These are phyloP conservation scores for Aspergillus avenaceus DNA, from an alignment of 495 filamentous ascomycete genomes.

Conservation along the genomic window DNA sequence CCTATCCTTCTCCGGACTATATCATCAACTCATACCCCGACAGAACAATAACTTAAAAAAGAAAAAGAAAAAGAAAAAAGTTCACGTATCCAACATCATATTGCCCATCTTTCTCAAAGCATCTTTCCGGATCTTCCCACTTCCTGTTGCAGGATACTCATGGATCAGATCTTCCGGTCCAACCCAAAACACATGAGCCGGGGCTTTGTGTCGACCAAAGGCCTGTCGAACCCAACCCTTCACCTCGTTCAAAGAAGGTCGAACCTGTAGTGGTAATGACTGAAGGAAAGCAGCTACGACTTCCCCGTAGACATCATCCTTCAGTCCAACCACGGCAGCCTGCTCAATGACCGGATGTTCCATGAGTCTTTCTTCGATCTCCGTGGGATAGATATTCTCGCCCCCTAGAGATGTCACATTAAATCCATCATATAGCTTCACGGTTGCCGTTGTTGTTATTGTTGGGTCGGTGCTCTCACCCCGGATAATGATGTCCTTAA, in stretches of 20 bases:
- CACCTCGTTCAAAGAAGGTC: conserved; percentile 8
- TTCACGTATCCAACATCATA: neutral
- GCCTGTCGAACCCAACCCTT: conserved; percentile 40
- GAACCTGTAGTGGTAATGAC: neutral
- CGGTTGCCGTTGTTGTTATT: too few species aligned
- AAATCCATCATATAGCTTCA: too few species aligned
- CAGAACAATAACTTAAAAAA: too few species aligned
- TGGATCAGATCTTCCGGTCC: conserved; percentile 43
- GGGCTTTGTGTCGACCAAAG: conserved; percentile 55
- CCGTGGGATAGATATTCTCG: conserved; percentile 73
- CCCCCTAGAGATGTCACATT: too few species aligned
- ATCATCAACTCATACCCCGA: too few species aligned
- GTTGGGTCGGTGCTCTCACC: conserved; percentile 25
- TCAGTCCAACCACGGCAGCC: conserved; percentile 58
- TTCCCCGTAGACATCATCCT: conserved; percentile 58
- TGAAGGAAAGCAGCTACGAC: conserved; percentile 35
- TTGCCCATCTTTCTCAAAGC: conserved; percentile 48
- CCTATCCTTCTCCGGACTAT: too few species aligned
- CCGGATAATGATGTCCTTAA: conserved; percentile 61
- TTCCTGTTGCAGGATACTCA: conserved; percentile 55
- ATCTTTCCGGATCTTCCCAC: conserved; percentile 62
- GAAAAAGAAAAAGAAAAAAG: too few species aligned
- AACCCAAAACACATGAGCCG: conserved; percentile 56
- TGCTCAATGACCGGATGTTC: conserved; percentile 47
- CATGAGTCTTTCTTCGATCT: conserved; percentile 62